Evolutionary conservation across 1,139 yeast species (phyloP).

Genomic region (Yarrowia galli): DNA sequence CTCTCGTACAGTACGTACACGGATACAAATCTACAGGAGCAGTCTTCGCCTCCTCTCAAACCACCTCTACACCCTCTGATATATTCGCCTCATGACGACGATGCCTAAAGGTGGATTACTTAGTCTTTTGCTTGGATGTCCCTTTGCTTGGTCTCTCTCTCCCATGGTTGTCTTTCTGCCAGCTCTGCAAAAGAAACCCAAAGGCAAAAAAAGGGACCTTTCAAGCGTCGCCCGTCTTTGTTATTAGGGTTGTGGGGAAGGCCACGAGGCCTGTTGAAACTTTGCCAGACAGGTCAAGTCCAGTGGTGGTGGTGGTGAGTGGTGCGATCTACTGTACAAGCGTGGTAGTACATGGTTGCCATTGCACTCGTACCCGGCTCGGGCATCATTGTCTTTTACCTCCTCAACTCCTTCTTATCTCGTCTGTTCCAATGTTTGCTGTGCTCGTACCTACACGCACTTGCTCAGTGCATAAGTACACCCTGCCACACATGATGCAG

Average conservation of each 20-base stretch:
- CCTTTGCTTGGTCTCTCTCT: not conserved
- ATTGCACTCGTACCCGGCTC: no score
- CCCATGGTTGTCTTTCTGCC: constrained; percentile 6
- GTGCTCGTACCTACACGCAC: not conserved
- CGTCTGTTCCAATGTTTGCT: no score
- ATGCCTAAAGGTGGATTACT: constrained; percentile 10
- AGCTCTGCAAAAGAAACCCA: constrained; percentile 1
- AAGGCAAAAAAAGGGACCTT: not conserved
- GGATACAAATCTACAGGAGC: no score
- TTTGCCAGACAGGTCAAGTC: not conserved
- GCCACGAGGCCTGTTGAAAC: constrained; percentile 30
- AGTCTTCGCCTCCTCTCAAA: no score
- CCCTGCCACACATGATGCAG: constrained; percentile 6
- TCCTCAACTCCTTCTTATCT: no score
- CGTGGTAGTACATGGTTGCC: no score
- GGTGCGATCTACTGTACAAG: no score
- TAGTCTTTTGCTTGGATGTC: constrained; percentile 16
- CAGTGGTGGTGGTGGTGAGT: no score
- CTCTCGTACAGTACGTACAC: no score
- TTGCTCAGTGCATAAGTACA: no score
- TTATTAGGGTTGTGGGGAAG: constrained; percentile 38
- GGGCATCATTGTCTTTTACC: no score
- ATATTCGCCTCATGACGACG: not conserved
- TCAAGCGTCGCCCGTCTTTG: constrained; percentile 1
- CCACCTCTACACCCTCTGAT: not conserved